Conservation (phyloP, 352 stramenopile species). For the Globisporangium solare region DNA sequence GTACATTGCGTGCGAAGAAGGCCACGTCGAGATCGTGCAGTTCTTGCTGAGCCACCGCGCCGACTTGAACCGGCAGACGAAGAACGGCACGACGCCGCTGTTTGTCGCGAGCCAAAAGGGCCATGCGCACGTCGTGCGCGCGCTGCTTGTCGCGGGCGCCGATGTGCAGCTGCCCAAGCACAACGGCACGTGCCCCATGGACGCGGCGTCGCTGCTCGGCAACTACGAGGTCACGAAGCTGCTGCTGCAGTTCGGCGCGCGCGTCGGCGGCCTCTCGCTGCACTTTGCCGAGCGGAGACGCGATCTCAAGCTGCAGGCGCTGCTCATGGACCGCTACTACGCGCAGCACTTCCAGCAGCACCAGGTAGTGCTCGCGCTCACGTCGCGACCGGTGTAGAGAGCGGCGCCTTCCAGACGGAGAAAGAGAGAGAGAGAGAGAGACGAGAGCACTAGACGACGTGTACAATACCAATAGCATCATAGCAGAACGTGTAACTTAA, state of each 20-base stretch:
- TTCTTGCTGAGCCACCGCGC: conserved; percentile 42
- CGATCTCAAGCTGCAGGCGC: conserved; percentile 46
- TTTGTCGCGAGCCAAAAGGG: conserved; percentile 79
- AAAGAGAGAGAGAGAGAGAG: too few relatives aligned
- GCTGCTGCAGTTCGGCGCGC: conserved; percentile 64
- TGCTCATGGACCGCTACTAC: conserved; percentile 67
- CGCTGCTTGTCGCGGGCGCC: conserved; percentile 49
- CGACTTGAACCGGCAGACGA: conserved; percentile 33
- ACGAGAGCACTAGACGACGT: background rate
- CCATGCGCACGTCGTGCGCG: conserved; percentile 45
- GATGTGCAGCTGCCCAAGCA: conserved; percentile 52
- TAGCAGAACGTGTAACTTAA: conserved; percentile 5
- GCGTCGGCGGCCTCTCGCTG: conserved; percentile 52
- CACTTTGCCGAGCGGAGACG: conserved; percentile 74
- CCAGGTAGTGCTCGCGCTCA: conserved; percentile 2
- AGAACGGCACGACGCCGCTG: conserved; percentile 61
- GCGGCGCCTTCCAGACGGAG: background rate
- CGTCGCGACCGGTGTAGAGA: conserved; percentile 5
- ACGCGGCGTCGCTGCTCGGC: conserved; percentile 62
- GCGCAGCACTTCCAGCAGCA: conserved; percentile 34
- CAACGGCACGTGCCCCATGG: conserved; percentile 71
- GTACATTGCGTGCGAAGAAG: conserved; percentile 85
- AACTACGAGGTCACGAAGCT: conserved; percentile 52
- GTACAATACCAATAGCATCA: conserved; percentile 8
- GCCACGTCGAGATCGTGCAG: conserved; percentile 54